Conservation (phyloP, 345 rosid genomes). For the Pistacia vera region DNA sequence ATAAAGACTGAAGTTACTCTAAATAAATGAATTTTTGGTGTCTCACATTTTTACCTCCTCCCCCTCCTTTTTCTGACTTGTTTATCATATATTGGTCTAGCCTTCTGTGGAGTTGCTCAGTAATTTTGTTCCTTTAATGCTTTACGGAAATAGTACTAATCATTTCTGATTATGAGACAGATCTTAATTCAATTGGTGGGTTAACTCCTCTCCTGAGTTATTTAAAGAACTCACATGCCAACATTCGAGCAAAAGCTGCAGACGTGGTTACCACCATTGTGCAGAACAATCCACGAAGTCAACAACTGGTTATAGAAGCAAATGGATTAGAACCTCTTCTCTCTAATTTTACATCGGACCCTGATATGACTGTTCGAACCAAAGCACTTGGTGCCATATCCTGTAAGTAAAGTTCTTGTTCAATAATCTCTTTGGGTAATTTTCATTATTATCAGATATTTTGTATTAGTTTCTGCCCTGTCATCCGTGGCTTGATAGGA, state of each 20-base stretch:
- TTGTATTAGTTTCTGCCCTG: too few species aligned
- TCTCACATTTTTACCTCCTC: too few species aligned
- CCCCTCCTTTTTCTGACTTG: too few species aligned
- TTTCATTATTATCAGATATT: neutral
- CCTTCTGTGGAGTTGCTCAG: neutral
- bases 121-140: neutral
- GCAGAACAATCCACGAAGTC: constrained; percentile 87
- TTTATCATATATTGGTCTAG: neutral
- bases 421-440: neutral
- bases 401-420: constrained; percentile 52
- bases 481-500: neutral
- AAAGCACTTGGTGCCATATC: constrained; percentile 93
- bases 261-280: constrained; percentile 82
- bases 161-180: constrained; percentile 32
- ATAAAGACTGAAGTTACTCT: too few species aligned
- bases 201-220: constrained; percentile 82
- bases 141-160: neutral
- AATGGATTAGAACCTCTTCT: constrained; percentile 86
- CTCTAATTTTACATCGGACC: constrained; percentile 62
- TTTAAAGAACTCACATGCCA: constrained; percentile 70
- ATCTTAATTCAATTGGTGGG: constrained; percentile 92
- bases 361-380: constrained; percentile 65
- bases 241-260: constrained; percentile 87
- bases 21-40: too few species aligned
- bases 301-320: constrained; percentile 92